Evolutionary conservation across 495 filamentous ascomycete genomes (phyloP), one percentile per base, ranked within the genome.

Genomic region (Trichocladium antarcticum): DNA sequence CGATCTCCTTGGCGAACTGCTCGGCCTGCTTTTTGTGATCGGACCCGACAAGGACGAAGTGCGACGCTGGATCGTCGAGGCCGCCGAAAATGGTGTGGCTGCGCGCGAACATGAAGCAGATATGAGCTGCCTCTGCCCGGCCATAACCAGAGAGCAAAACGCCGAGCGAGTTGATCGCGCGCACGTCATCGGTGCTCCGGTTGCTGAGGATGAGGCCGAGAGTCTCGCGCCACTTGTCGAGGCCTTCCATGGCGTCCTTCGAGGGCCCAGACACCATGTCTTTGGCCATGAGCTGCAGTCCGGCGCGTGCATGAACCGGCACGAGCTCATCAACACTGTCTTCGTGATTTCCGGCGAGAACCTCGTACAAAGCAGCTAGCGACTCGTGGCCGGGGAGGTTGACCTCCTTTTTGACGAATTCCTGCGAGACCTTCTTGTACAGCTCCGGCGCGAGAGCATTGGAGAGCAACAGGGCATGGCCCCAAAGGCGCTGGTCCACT

Each of bases 281-380:
- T 43, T 80, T 83, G 57, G 81, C 87, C 51, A 93, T 74, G 71
- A 99, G 83, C 61, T 92, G 87, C 50, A 96, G 77, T 5, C 93
- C 93, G 39, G 89, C 86, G 28, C 93, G 78, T 35, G 92, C 93
- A 47, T 89, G 92, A 19, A 83, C 83, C 9, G 92, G 90, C n/a
- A 99, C 92, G 39, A 99, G 79, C 58, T 96, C 89, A 62, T 99
- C 92, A 27, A 97, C 78, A 52, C 88, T 90, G 54, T 97, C 93
- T 48, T 96, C 90, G 50, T 82, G 78, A 57, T 95, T 97, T 0
- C 92, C 89, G 24, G 89, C 89, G 50, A 99, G 85, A 6, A 95
- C 81, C 55, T 89, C 84, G 61, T 97, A 99, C 11, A 97, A 68
- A 6, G 88, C 84, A 15, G 93, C 88, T 35, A 97, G 72, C 8